phyloP scores from a whole-genome alignment of 768 basidiomycete genomes.

The Tricholoma sp. region DNA sequence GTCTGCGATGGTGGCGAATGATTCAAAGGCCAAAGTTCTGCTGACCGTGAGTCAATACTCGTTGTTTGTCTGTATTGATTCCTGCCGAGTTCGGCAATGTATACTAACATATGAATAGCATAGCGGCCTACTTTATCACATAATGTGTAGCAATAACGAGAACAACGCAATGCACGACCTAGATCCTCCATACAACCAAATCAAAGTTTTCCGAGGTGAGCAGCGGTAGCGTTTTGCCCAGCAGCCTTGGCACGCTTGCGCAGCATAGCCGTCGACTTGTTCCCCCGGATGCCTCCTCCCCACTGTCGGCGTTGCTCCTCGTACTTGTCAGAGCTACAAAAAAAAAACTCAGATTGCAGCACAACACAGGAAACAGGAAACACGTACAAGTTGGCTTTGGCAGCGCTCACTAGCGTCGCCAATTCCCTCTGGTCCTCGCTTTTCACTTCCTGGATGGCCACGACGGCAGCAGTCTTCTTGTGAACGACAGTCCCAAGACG shows the following conservation, averaged over 20 bases:
- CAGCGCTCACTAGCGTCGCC: slow-evolving; percentile 85
- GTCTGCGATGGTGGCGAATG: neutral
- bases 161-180: no score
- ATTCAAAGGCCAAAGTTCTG: neutral
- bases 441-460: slow-evolving; percentile 90
- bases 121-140: no score
- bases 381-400: slow-evolving; percentile 96
- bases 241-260: slow-evolving; percentile 91
- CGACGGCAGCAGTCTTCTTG: slow-evolving; percentile 95
- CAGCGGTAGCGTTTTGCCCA: slow-evolving; percentile 58
- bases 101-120: no score
- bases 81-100: neutral
- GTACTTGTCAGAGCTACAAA: slow-evolving; percentile 78
- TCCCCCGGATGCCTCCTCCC: slow-evolving; percentile 95
- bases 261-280: slow-evolving; percentile 92
- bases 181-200: neutral
- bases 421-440: slow-evolving; percentile 93
- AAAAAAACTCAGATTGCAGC: neutral
- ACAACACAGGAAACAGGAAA: neutral
- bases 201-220: slow-evolving; percentile 64
- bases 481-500: slow-evolving; percentile 97
- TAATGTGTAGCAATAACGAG: no score
- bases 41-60: neutral
- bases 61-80: neutral
- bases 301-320: slow-evolving; percentile 88